A percentile compares a stretch with the other conserved stretches of the same genome.
Conservation (phyloP, 768 basidiomycete species). For the Russula vinacea region DNA sequence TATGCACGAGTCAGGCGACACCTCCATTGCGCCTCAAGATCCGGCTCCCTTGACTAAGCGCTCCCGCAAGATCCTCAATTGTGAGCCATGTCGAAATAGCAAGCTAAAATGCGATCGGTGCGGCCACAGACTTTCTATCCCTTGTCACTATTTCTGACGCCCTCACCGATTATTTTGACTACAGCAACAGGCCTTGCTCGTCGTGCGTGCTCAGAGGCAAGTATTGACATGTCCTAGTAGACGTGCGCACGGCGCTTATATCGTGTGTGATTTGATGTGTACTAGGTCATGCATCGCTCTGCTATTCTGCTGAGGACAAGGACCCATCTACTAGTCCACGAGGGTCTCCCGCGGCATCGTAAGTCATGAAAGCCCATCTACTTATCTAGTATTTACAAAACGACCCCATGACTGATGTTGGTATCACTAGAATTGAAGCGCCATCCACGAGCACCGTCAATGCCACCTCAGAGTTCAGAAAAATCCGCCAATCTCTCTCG, state of each 20-base stretch:
- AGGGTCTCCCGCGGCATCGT: slow-evolving; percentile 23
- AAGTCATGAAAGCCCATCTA: background rate
- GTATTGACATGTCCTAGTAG: background rate
- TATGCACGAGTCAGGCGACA: slow-evolving; percentile 30
- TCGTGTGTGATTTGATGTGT: slow-evolving; percentile 1
- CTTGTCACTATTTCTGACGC: background rate
- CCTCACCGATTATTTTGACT: background rate
- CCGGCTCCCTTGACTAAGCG: slow-evolving; percentile 26
- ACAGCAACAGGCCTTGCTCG: slow-evolving; percentile 29
- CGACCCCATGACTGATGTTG: background rate
- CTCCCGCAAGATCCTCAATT: slow-evolving; percentile 29
- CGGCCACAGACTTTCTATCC: background rate
- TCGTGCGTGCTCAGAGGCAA: slow-evolving; percentile 29
- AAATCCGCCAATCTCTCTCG: slow-evolving; percentile 30
- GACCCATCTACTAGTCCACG: slow-evolving; percentile 25
- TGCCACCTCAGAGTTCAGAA: slow-evolving; percentile 27
- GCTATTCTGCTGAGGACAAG: slow-evolving; percentile 28
- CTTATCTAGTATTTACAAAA: too few relatives aligned
- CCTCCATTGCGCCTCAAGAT: slow-evolving; percentile 28
- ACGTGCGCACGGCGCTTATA: background rate
- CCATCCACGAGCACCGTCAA: slow-evolving; percentile 21
- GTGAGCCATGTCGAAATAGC: slow-evolving; percentile 30
- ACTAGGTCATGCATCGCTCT: slow-evolving; percentile 28
- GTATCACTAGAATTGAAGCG: slow-evolving; percentile 2
- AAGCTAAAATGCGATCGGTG: slow-evolving; percentile 32